Evolutionary conservation across 495 filamentous ascomycete species (phyloP).

Genomic region (Aspergillus cristatus): DNA sequence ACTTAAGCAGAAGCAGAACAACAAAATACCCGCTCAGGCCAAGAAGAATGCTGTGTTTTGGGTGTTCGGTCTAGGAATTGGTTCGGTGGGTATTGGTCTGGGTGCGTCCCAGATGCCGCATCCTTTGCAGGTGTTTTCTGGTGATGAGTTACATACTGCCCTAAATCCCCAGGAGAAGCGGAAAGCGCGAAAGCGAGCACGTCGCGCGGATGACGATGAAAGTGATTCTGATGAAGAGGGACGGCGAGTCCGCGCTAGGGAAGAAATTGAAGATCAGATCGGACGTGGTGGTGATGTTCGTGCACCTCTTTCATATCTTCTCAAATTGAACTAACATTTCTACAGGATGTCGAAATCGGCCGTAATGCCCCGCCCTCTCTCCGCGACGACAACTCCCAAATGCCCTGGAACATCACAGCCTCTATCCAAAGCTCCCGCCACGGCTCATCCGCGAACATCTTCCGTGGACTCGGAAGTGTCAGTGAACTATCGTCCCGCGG

Average conservation of each 20-base stretch:
- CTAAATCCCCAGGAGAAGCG: constrained; percentile 24
- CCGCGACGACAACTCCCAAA: constrained; percentile 47
- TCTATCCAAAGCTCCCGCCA: constrained; percentile 50
- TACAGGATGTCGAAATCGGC: constrained; percentile 48
- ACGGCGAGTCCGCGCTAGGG: constrained; percentile 37
- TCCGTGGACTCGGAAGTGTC: constrained; percentile 40
- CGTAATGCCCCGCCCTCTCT: constrained; percentile 49
- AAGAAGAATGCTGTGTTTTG: constrained; percentile 49
- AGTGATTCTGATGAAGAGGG: constrained; percentile 21
- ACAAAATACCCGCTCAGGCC: constrained; percentile 29
- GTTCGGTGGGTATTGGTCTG: constrained; percentile 45
- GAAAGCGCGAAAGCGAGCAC: constrained; percentile 42
- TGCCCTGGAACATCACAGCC: constrained; percentile 64
- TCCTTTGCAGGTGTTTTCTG: constrained; percentile 47
- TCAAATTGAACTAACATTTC: constrained; percentile 3
- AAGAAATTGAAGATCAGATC: constrained; percentile 30
- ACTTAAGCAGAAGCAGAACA: constrained; percentile 30
- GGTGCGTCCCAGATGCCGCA: constrained; percentile 25
- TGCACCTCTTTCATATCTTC: background rate
- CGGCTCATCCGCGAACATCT: constrained; percentile 25
- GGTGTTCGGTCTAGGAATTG: constrained; percentile 46
- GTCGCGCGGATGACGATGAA: constrained; percentile 23
- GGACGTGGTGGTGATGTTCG: constrained; percentile 13
- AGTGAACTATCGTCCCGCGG: constrained; percentile 49
- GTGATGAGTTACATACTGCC: constrained; percentile 39